Evolutionary conservation across 2,329 filamentous ascomycete genomes (phyloP), one percentile per base, ranked within the genome.

Genomic region (Taxawa tesnikishii): DNA sequence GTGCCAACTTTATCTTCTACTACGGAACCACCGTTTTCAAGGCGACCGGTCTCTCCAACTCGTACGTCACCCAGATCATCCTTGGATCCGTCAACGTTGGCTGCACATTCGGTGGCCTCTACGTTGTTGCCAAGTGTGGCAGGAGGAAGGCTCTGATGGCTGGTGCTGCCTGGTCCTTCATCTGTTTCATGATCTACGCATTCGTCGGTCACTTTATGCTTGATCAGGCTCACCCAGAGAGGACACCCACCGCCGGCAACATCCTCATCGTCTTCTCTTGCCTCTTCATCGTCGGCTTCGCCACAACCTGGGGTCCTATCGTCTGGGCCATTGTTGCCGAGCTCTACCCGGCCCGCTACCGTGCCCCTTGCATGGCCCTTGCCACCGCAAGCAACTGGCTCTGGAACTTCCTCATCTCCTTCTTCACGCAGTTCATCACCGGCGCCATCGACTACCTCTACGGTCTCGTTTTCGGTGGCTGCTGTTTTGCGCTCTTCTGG

Each of bases 101-200:
- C 27, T 63, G 58, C 18, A 68, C 64, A 3, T 55, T 65, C 34
- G 58, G 55, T 8, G 62, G 61, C 28, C 54, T 68, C 10, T 64
- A 53, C 36, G 54, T 65, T 31, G 60, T 67, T 9, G 62, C 67
- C 47, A 61, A 59, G 41, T 65, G 55, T 47, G 63, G 63, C 27
- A 60, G 64, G 31, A 60, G 64, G 3, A 58, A 58, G 3, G 53
- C 64, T 2, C 53, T 68, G 10, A 54, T 67, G 28, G 56, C 56
- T 26, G 64, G 64, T 16, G 63, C 62, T 3, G 42, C 41, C 4
- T 54, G 52, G 49, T 49, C 50, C 37, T 48, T 52, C 39, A 47
- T 53, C 41, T 54, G 83, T 54, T 85, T 85, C 56, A 56, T 80
- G 46, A 63, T 82, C 38, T 68, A 76, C 38, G 43, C 51, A 5